Base-by-base conservation (phyloP, 352 stramenopile genomes). In the Globisporangium irregulare region DNA sequence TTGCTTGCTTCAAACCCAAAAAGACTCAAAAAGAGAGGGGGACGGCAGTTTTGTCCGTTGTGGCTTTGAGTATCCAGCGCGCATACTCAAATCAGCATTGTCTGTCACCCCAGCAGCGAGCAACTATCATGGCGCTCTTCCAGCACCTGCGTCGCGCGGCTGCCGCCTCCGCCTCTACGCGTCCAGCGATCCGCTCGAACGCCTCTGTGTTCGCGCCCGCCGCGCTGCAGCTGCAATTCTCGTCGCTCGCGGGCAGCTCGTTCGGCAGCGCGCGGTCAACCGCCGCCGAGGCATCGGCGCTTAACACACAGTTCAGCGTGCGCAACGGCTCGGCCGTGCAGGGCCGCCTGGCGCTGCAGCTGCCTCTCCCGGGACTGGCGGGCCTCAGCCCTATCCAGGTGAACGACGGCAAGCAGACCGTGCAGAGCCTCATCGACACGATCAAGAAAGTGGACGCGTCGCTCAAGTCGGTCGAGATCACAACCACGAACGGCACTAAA, bases 391-490 rank as follows among this genome's bases (percentile, higher is more conserved):
- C 69, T 2, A 68, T 93, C 15, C 64, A 77, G 6, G 20, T 92
- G 4, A 62, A 75, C 14, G 73, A 91, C 60, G 57, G 71, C 0
- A 60, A 41, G n/a, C 59, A 73, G 14, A 90, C 71, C 22, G 81
- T 91, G 2, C 68, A 85, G 32, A 69, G 86, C 43, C 48, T 92
- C 24, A 78, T 91, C 55, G 73, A 86, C n/a, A 72, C 73, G 29
- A 72, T 93, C 69, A 73, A 74, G 64, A 74, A 75, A 32, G 65
- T 72, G 7, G 81, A 92, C 71, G 53, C 68, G 32, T 80, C 81
- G 57, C 73, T 93, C 58, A 90, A 91, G 67, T 67, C 75, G 22
- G 82, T 93, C 46, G 80, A 89, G 27, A 64, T 90, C n/a, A 84
- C 84, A 8, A 90, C 81, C 22, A 75, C 68, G n/a, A 81, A 90